These are phyloP conservation scores for Quercus lobata DNA, from an alignment of 331 rosid genomes.

Conservation along the genomic window DNA sequence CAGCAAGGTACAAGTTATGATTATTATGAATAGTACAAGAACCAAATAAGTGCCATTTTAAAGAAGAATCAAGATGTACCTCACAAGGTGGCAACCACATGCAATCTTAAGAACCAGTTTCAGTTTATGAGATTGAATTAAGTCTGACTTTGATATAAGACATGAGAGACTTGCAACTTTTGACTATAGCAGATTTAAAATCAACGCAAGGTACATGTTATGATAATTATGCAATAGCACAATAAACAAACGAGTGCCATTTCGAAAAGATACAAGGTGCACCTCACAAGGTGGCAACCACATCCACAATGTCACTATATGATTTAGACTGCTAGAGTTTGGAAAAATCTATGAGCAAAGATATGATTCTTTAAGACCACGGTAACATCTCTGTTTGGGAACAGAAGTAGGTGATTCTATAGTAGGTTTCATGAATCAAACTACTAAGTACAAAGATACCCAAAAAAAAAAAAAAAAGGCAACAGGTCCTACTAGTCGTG, in stretches of 20 bases:
- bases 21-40: neutral
- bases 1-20: neutral
- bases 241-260: neutral
- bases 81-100: neutral
- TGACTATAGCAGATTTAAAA: neutral
- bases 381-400: neutral
- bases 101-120: neutral
- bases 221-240: neutral
- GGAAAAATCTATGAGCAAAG: constrained; percentile 4
- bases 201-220: neutral
- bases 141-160: neutral
- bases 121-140: neutral
- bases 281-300: neutral
- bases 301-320: neutral
- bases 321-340: neutral
- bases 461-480: neutral
- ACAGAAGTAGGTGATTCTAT: neutral
- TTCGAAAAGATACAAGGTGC: neutral
- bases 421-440: constrained; percentile 18
- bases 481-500: neutral
- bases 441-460: constrained; percentile 17
- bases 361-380: constrained; percentile 19
- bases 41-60: neutral
- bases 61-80: neutral
- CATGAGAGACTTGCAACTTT: neutral